Base-by-base conservation (phyloP, 2,329 filamentous ascomycete species). In the Dothistroma septosporum region DNA sequence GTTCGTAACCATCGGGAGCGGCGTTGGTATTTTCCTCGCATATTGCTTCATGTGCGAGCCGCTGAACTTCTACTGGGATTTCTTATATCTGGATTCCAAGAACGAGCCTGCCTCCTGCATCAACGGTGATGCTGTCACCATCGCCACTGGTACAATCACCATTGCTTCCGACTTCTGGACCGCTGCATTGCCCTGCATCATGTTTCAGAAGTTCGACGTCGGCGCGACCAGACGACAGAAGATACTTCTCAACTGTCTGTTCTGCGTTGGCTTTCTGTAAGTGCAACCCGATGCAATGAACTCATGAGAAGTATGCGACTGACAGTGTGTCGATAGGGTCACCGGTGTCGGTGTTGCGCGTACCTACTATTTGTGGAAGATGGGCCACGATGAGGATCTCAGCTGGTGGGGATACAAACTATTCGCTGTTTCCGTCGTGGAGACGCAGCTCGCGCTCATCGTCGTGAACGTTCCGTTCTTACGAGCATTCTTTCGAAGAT, bases 161-260 rank as follows among this genome's bases (percentile, higher is more conserved):
- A 62, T 65, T 8, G 53, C 66, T 12, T 67, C 65, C 56, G 68
- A 70, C 33, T n/a, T 66, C n/a, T 70, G 66, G 55, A 59, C 67
- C 19, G 66, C 67, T 24, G 59, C 60, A 4, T 44, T 70, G 4
- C 68, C 67, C 1, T 67, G 65, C 57, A 41, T 62, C 35, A 66
- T 69, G 54, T 59, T 69, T 22, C 56, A 59, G 16, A 55, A 59
- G 31, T 64, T 63, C 53, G 52, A 61, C 14, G 53, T 68, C 6
- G 59, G 61, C 32, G 60, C 65, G 8, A 61, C 66, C 2, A 54
- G 41, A 14, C 48, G 56, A 24, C 68, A 70, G 60, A 67, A 61
- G 46, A 58, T 64, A 22, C 61, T 61, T 4, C 60, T 70, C 12
- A 68, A 69, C 53, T 49, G 60, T 22, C 61, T 70, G 14, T 68